A percentile compares a stretch with the other conserved stretches of the same genome.
These are phyloP conservation scores for Otatea glauca DNA, from an alignment of 176 grass and related monocot genomes.

Conservation along the genomic window DNA sequence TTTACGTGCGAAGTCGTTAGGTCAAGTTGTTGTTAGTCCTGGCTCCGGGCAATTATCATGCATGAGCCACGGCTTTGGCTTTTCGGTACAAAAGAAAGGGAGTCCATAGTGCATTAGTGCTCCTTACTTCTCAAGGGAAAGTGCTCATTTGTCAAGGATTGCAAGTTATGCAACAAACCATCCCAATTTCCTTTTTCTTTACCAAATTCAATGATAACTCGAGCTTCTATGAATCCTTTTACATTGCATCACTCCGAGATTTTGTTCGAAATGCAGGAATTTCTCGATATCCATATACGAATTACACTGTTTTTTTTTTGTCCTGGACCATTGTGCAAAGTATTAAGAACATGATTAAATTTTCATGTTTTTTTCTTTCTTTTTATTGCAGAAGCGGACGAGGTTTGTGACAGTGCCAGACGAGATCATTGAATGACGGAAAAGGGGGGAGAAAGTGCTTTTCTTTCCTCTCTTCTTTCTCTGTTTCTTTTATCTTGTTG, in stretches of 20 bases:
- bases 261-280: not conserved
- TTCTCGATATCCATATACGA: not conserved
- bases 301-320: too few relatives aligned
- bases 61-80: not conserved
- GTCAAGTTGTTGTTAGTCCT: not conserved
- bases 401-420: constrained; percentile 76
- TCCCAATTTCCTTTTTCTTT: not conserved
- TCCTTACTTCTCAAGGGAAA: constrained; percentile 21
- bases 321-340: not conserved
- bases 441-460: not conserved
- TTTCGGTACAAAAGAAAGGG: not conserved
- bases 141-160: not conserved
- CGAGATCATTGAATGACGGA: constrained; percentile 75
- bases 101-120: not conserved
- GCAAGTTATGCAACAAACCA: too few relatives aligned
- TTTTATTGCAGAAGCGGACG: constrained; percentile 68
- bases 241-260: not conserved
- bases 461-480: not conserved
- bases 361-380: not conserved
- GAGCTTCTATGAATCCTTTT: not conserved
- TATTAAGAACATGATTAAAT: not conserved
- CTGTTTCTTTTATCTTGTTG: not conserved
- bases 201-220: not conserved
- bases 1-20: not conserved
- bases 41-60: constrained; percentile 8